These are phyloP conservation scores for Pythium phragmitis DNA, from an alignment of 352 stramenopile genomes.

Conservation along the genomic window DNA sequence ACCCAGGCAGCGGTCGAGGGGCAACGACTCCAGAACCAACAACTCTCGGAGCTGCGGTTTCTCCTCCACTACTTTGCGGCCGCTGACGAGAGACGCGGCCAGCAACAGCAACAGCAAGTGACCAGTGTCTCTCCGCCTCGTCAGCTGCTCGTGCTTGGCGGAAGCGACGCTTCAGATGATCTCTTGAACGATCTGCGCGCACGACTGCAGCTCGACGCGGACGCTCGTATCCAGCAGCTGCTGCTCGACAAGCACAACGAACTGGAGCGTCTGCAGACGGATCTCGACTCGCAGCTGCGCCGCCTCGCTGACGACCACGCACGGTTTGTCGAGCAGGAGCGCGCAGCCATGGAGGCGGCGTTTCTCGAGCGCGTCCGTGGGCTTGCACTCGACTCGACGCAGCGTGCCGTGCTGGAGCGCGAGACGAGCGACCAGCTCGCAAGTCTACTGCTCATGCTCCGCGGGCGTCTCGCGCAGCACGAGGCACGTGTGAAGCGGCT, in stretches of 20 bases:
- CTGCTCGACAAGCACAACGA: conserved; percentile 35
- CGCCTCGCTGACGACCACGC: conserved; percentile 31
- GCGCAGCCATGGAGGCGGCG: conserved; percentile 30
- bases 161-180: conserved; percentile 29
- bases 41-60: conserved; percentile 47
- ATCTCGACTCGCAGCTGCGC: conserved; percentile 30
- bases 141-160: background rate
- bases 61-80: conserved; percentile 44
- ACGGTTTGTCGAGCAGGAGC: conserved; percentile 35
- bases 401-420: conserved; percentile 1
- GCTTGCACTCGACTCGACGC: conserved; percentile 20
- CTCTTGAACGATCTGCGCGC: conserved; percentile 45
- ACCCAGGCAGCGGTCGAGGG: conserved; percentile 24
- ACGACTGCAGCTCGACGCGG: conserved; percentile 46
- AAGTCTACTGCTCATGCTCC: conserved; percentile 48
- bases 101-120: conserved; percentile 21
- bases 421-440: conserved; percentile 46
- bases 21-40: conserved; percentile 39
- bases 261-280: conserved; percentile 30
- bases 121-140: background rate
- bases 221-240: conserved; percentile 47
- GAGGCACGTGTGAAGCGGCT: conserved; percentile 29
- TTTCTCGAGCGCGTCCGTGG: conserved; percentile 24
- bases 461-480: conserved; percentile 28
- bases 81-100: conserved; percentile 5